phyloP scores from a whole-genome alignment of 768 basidiomycete species.

The Clitopilus hobsonii region DNA sequence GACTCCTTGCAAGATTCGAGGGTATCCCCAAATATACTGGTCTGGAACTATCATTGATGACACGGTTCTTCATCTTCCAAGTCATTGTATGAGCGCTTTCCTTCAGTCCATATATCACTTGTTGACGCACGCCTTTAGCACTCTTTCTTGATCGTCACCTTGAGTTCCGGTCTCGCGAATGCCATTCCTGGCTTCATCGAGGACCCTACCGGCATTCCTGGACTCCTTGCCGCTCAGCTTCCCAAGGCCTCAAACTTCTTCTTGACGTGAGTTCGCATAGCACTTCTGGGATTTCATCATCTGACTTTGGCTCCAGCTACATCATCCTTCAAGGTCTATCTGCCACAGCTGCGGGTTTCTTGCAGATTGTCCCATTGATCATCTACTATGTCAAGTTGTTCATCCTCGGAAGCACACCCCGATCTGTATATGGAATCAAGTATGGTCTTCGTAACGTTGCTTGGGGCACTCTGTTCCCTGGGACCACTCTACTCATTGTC shows the following conservation, averaged over 20 bases:
- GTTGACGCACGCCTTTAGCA: slow-evolving; percentile 46
- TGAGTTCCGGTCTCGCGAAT: slow-evolving; percentile 78
- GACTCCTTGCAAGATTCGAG: slow-evolving; percentile 79
- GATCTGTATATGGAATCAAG: slow-evolving; percentile 81
- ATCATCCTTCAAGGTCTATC: slow-evolving; percentile 78
- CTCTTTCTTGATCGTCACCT: slow-evolving; percentile 87
- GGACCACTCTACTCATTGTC: slow-evolving; percentile 72
- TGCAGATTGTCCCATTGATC: slow-evolving; percentile 68
- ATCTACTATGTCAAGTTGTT: slow-evolving; percentile 90
- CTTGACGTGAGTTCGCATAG: slow-evolving; percentile 53
- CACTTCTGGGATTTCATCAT: neutral
- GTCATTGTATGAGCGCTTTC: slow-evolving; percentile 62
- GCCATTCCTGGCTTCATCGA: slow-evolving; percentile 59
- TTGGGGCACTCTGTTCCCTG: slow-evolving; percentile 78
- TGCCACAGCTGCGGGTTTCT: slow-evolving; percentile 74
- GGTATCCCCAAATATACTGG: slow-evolving; percentile 84
- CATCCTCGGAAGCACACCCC: slow-evolving; percentile 84
- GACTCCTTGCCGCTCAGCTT: slow-evolving; percentile 69
- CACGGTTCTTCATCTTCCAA: slow-evolving; percentile 87
- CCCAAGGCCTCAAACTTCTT: slow-evolving; percentile 88
- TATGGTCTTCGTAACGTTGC: slow-evolving; percentile 59
- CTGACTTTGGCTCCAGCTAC: slow-evolving; percentile 38
- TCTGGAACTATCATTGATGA: slow-evolving; percentile 89
- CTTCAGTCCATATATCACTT: neutral
- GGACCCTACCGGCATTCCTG: slow-evolving; percentile 67